Evolutionary conservation across 2,329 filamentous ascomycete genomes (phyloP).

Genomic region (Sarocladium strictum): DNA sequence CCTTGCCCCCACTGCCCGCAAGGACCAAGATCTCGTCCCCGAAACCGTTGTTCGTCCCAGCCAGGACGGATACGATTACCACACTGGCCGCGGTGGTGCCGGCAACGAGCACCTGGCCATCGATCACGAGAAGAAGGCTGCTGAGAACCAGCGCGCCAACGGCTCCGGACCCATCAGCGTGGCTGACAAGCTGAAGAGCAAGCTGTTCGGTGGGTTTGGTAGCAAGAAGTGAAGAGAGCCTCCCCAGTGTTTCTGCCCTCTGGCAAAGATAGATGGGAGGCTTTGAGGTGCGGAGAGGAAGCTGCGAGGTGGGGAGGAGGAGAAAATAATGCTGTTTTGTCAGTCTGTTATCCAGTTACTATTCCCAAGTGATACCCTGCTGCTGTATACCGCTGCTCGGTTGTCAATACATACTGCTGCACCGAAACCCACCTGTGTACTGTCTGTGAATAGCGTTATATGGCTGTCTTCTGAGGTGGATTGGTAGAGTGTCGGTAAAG

Average conservation of each 20-base stretch:
- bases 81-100: slow-evolving; percentile 55
- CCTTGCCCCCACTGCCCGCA: slow-evolving; percentile 31
- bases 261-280: no score
- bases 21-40: slow-evolving; percentile 47
- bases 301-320: not conserved
- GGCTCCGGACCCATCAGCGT: slow-evolving; percentile 32
- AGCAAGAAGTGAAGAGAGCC: slow-evolving; percentile 33
- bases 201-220: slow-evolving; percentile 35
- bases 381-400: slow-evolving; percentile 4
- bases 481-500: no score
- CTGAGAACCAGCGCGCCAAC: slow-evolving; percentile 20
- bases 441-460: no score
- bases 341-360: not conserved
- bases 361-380: slow-evolving; percentile 6
- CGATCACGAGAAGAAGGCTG: slow-evolving; percentile 23
- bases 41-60: slow-evolving; percentile 44
- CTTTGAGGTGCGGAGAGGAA: not conserved
- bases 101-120: slow-evolving; percentile 44
- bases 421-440: no score
- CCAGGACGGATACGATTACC: slow-evolving; percentile 43
- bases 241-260: no score
- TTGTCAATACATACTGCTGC: slow-evolving; percentile 4
- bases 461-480: not conserved
- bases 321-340: slow-evolving; percentile 2
- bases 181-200: slow-evolving; percentile 53